Evolutionary conservation across 495 filamentous ascomycete genomes (phyloP).

Genomic region (Hypoxylon lienhwacheense): DNA sequence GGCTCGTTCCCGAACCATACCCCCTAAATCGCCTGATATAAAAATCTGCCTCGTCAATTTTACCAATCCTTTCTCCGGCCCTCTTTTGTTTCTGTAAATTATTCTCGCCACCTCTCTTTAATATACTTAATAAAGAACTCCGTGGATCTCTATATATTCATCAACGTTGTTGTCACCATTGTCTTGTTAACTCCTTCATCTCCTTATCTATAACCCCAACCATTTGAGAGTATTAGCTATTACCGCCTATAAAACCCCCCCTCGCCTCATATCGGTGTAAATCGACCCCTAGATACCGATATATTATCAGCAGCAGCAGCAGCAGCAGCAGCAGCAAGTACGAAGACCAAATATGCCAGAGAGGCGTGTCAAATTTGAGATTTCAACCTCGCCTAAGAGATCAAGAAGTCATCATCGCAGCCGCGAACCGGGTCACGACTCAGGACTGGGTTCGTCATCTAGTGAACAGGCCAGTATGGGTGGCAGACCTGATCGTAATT

Average conservation of each 20-base stretch:
- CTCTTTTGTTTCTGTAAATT: conserved; percentile 6
- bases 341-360: conserved; percentile 26
- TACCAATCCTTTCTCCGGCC: conserved; percentile 2
- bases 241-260: conserved; percentile 2
- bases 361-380: conserved; percentile 32
- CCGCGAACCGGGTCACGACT: conserved; percentile 33
- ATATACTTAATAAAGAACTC: conserved; percentile 4
- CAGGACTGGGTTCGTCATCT: conserved; percentile 40
- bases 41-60: conserved; percentile 17
- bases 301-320: conserved; percentile 4
- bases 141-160: conserved; percentile 14
- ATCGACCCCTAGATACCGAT: conserved; percentile 7
- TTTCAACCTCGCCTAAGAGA: conserved; percentile 11
- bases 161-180: not conserved
- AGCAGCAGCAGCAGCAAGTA: conserved; percentile 3
- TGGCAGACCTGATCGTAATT: conserved; percentile 39
- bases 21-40: conserved; percentile 16
- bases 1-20: conserved; percentile 29
- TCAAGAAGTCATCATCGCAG: conserved; percentile 18
- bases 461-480: conserved; percentile 37
- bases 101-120: not conserved
- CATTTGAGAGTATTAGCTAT: not conserved
- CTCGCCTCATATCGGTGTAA: conserved; percentile 1
- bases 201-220: not conserved
- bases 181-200: conserved; percentile 4